Base-by-base conservation (phyloP, 2,329 filamentous ascomycete species). In the Apiospora koreana region DNA sequence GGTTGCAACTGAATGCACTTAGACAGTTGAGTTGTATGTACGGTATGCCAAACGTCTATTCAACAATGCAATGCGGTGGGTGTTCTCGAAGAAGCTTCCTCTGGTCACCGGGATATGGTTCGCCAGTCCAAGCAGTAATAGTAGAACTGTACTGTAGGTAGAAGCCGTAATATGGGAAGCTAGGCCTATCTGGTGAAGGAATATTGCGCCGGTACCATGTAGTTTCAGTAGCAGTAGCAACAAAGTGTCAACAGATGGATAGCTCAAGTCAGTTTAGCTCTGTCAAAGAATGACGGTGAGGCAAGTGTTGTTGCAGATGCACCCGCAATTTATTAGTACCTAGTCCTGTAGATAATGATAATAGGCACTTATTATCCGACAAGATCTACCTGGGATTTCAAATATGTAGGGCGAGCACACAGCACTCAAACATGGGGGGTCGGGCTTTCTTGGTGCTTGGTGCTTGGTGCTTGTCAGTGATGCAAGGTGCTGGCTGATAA, bases 401-500 rank as follows among this genome's bases (percentile, higher is more conserved):
- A 58, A 58, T 58, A 31, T 23, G 25, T 21, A 46, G 45, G 23
- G 21, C 38, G 23, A 28, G 48, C 23, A 54, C 48, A 23, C 48
- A 16, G 23, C 38, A 41, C 38, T 31, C 16, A 58, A 21, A 31
- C 50, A 58, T 58, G 25, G 50, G 50, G 45, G 50, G 50, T 35
- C 50, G 50, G 50, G 50, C 25, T 58, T 58, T 58, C 50, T 31
- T 58, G 46, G 23, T 12, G 42, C 18, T 41, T 41, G 9, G 9
- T 41, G 38, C 9, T 41, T 41, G 38, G 38, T 9, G 9, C 23
- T 14, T 9, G 3, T 10, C 31, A 14, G 54, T 62, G 54, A 62
- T 38, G 54, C 54, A 62, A 62, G 54, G 54, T 23, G 54, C 54
- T 62, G 54, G 54, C 54, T 62, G 54, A 62, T 62, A 62, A 62